phyloP scores from a whole-genome alignment of 179 eudicot species.

The Monotropa hypopitys region DNA sequence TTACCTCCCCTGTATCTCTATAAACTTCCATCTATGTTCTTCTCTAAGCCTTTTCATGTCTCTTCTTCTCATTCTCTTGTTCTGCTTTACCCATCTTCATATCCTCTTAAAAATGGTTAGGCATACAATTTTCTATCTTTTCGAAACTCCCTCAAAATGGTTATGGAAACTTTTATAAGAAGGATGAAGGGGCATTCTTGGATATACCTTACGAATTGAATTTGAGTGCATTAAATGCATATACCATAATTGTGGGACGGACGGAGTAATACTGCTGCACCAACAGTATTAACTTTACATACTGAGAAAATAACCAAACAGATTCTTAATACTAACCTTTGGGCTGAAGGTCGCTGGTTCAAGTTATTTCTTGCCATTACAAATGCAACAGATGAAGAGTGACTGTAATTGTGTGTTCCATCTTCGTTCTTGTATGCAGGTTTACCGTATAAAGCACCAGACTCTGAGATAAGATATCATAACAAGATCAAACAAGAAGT shows the following conservation, averaged over 20 bases:
- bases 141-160: not conserved
- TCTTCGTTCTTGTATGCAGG: slow-evolving; percentile 63
- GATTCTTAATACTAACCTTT: slow-evolving; percentile 31
- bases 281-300: not conserved
- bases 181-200: not conserved
- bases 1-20: too few relatives aligned
- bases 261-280: not conserved
- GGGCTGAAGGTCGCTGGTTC: slow-evolving; percentile 26
- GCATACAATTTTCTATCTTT: not conserved
- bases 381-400: slow-evolving; percentile 24
- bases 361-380: slow-evolving; percentile 32
- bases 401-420: slow-evolving; percentile 34
- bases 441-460: slow-evolving; percentile 43
- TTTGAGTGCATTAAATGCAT: not conserved
- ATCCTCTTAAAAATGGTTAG: not conserved
- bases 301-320: not conserved
- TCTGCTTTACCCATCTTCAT: not conserved
- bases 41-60: too few relatives aligned
- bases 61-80: not conserved
- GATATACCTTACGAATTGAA: not conserved
- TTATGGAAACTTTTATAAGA: not conserved
- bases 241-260: not conserved
- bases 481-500: slow-evolving; percentile 6
- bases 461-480: slow-evolving; percentile 27
- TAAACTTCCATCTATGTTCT: too few relatives aligned